A percentile compares a stretch with the other conserved stretches of the same genome.
phyloP scores from a whole-genome alignment of 306 rosid species.

The Bauhinia variegata region DNA sequence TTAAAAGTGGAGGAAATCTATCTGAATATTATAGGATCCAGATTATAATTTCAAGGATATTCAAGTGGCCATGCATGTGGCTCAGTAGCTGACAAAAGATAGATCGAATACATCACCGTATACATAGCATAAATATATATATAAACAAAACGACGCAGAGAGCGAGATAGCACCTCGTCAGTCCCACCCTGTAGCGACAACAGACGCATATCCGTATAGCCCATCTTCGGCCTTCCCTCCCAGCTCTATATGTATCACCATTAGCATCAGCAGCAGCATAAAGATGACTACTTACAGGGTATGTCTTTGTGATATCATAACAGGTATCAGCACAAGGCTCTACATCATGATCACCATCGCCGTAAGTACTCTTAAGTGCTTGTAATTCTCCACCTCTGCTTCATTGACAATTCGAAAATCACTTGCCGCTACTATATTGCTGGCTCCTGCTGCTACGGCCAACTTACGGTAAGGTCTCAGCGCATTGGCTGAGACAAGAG shows the following conservation, averaged over 20 bases:
- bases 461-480: constrained; percentile 36
- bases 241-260: constrained; percentile 33
- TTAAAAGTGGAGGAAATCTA: too few relatives aligned
- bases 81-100: too few relatives aligned
- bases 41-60: too few relatives aligned
- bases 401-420: constrained; percentile 50
- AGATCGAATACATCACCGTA: constrained; percentile 8
- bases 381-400: constrained; percentile 30
- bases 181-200: constrained; percentile 71
- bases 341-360: constrained; percentile 14
- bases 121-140: neutral
- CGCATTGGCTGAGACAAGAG: constrained; percentile 62
- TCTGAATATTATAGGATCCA: too few relatives aligned
- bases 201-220: constrained; percentile 31
- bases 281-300: constrained; percentile 6
- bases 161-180: constrained; percentile 43
- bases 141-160: constrained; percentile 23
- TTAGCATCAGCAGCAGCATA: constrained; percentile 19
- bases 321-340: constrained; percentile 24
- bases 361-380: constrained; percentile 34
- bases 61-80: too few relatives aligned
- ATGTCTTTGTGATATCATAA: constrained; percentile 13
- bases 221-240: constrained; percentile 22
- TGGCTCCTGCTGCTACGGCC: constrained; percentile 41
- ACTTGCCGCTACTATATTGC: constrained; percentile 47